phyloP scores from a whole-genome alignment of 495 filamentous ascomycete genomes.

The Talaromyces adpressus region DNA sequence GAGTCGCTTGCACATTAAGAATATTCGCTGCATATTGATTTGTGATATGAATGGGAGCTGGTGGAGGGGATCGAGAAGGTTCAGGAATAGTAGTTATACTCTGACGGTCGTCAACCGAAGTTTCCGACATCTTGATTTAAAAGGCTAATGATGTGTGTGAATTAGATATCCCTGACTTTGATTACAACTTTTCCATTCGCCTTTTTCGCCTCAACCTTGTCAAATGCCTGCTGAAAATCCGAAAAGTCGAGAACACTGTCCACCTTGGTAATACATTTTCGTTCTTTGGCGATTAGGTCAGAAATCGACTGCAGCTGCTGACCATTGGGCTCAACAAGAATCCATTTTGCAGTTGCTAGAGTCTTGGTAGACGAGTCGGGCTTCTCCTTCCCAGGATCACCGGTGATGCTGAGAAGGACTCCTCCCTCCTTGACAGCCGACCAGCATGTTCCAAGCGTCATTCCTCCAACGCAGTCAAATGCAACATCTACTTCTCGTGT shows the following conservation, averaged over 20 bases:
- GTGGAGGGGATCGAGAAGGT: too few relatives aligned
- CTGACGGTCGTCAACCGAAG: too few relatives aligned
- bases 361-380: neutral
- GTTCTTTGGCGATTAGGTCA: constrained; percentile 30
- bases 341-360: neutral
- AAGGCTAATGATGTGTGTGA: too few relatives aligned
- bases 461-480: constrained; percentile 44
- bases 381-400: neutral
- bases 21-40: too few relatives aligned
- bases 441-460: constrained; percentile 40
- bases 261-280: constrained; percentile 26
- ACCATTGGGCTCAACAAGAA: constrained; percentile 28
- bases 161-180: neutral
- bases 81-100: too few relatives aligned
- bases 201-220: constrained; percentile 35
- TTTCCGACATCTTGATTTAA: too few relatives aligned
- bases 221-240: constrained; percentile 23
- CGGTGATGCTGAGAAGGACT: constrained; percentile 39
- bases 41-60: too few relatives aligned
- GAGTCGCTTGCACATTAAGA: too few relatives aligned
- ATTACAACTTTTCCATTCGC: constrained; percentile 33
- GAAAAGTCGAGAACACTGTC: constrained; percentile 44
- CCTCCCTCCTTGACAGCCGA: constrained; percentile 34
- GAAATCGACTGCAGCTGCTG: constrained; percentile 34
- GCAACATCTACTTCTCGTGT: constrained; percentile 37